Percentiles rank a stretch among this genome's conserved stretches.
These are phyloP conservation scores for Gossypium gossypioides DNA, from an alignment of 441 rosid species.

Conservation along the genomic window DNA sequence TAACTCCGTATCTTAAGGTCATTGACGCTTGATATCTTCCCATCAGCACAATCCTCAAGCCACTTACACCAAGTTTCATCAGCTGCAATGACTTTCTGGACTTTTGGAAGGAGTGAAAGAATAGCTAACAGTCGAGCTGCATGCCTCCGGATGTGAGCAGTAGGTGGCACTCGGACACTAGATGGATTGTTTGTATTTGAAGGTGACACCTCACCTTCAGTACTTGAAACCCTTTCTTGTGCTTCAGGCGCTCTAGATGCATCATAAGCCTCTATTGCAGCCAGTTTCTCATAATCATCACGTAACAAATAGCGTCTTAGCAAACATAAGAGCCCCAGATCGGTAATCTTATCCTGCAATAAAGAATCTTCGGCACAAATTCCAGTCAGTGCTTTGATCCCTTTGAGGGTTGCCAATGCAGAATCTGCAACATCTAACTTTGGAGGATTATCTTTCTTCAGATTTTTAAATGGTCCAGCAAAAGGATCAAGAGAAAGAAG, in stretches of 20 bases:
- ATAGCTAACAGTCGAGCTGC: slow-evolving; percentile 77
- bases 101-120: slow-evolving; percentile 73
- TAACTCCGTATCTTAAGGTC: slow-evolving; percentile 82
- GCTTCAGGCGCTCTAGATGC: slow-evolving; percentile 70
- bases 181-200: slow-evolving; percentile 38
- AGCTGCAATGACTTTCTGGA: slow-evolving; percentile 52
- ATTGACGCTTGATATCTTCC: slow-evolving; percentile 56
- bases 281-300: slow-evolving; percentile 89
- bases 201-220: slow-evolving; percentile 34
- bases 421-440: slow-evolving; percentile 75
- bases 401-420: slow-evolving; percentile 80
- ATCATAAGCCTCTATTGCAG: slow-evolving; percentile 84
- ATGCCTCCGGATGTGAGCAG: slow-evolving; percentile 85
- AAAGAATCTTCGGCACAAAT: slow-evolving; percentile 59
- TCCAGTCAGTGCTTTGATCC: slow-evolving; percentile 75
- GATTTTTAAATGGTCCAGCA: slow-evolving; percentile 46
- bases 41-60: slow-evolving; percentile 90
- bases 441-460: slow-evolving; percentile 55
- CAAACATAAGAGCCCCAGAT: slow-evolving; percentile 70
- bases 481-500: slow-evolving; percentile 86
- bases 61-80: slow-evolving; percentile 73
- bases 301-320: slow-evolving; percentile 65
- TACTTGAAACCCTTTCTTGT: slow-evolving; percentile 37
- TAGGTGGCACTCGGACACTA: slow-evolving; percentile 75
- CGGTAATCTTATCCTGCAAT: slow-evolving; percentile 57